A percentile compares a stretch with the other conserved stretches of the same genome.
Evolutionary conservation across 75 land plant genomes (phyloP).

Genomic region (Selaginella moellendorffii): DNA sequence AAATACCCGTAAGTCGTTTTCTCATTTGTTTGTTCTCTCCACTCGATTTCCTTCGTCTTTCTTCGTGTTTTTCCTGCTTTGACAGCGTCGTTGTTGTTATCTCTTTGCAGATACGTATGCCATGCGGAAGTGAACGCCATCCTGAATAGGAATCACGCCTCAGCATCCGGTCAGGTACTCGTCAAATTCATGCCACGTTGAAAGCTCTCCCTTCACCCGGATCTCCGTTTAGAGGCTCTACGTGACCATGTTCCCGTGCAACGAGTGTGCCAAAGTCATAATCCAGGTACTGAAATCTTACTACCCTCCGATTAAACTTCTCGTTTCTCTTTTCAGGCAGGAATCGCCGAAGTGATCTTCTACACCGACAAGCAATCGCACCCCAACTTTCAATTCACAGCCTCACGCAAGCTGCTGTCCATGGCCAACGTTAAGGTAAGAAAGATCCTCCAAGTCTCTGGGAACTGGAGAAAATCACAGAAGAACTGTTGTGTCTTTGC

Average conservation of each 20-base stretch:
- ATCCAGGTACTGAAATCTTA: slow-evolving; percentile 56
- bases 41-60: not conserved
- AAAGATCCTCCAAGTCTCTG: not conserved
- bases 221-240: slow-evolving; percentile 57
- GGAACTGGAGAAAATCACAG: not conserved
- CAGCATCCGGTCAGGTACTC: slow-evolving; percentile 81
- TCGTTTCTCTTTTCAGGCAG: slow-evolving; percentile 44
- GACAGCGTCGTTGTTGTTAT: not conserved
- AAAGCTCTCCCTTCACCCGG: not conserved
- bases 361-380: slow-evolving; percentile 56
- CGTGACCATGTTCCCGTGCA: slow-evolving; percentile 92
- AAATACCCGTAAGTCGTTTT: not conserved
- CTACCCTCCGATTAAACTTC: not conserved
- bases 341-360: slow-evolving; percentile 86
- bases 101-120: slow-evolving; percentile 64
- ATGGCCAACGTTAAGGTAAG: slow-evolving; percentile 90
- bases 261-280: slow-evolving; percentile 94
- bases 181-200: not conserved
- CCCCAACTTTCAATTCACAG: slow-evolving; percentile 28
- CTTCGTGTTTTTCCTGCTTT: not conserved
- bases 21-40: not conserved
- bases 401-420: slow-evolving; percentile 68
- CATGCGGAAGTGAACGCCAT: slow-evolving; percentile 99
- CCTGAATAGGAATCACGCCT: slow-evolving; percentile 87
- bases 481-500: not conserved